Percentiles rank a stretch among this genome's conserved stretches.
phyloP scores from a whole-genome alignment of 441 rosid genomes.

The Pelargonium australe region DNA sequence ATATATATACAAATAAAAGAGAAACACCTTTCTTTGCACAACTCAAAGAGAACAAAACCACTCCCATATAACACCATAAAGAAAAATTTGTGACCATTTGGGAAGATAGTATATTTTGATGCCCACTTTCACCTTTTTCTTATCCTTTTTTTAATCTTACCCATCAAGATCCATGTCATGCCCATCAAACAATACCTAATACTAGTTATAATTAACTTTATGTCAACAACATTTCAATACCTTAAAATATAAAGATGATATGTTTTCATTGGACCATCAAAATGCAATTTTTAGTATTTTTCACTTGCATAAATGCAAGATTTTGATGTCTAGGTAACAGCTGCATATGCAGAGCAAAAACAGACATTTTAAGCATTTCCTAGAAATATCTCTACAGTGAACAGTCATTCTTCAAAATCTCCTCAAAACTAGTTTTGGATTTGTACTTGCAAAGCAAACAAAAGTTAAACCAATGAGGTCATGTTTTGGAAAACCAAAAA shows the following conservation, averaged over 20 bases:
- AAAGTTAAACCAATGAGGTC: not conserved
- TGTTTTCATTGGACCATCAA: too few species aligned
- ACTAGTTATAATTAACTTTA: too few species aligned
- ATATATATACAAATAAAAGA: not conserved
- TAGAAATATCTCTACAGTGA: not conserved
- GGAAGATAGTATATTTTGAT: not conserved
- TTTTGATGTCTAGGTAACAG: too few species aligned
- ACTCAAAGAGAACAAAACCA: slow-evolving; percentile 7
- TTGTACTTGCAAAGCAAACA: slow-evolving; percentile 6
- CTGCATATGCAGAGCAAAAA: too few species aligned
- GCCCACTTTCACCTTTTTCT: slow-evolving; percentile 2
- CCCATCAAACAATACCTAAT: not conserved
- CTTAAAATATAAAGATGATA: too few species aligned
- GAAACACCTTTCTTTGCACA: slow-evolving; percentile 5
- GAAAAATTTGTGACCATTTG: not conserved
- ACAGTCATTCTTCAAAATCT: not conserved
- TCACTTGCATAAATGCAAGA: too few species aligned
- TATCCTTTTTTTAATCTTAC: not conserved
- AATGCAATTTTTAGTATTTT: too few species aligned
- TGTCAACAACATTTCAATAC: too few species aligned
- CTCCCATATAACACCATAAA: slow-evolving; percentile 3
- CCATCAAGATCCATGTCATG: slow-evolving; percentile 5
- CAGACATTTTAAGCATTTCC: not conserved
- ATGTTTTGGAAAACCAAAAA: slow-evolving; percentile 1
- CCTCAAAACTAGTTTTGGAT: not conserved